Conservation (phyloP, 768 basidiomycete species). For the Hygrocybe punicea region DNA sequence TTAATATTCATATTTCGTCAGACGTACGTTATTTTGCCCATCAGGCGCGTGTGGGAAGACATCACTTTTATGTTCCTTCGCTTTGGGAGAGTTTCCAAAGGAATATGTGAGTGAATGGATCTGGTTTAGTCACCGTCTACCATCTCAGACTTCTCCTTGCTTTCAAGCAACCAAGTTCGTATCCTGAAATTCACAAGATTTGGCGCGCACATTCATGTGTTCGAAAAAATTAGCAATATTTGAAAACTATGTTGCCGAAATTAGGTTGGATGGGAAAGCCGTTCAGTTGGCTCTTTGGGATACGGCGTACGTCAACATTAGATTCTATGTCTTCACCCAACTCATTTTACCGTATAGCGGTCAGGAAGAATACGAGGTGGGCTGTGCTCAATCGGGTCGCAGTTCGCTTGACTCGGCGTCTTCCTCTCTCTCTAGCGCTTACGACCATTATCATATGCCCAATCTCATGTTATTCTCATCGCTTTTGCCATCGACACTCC, state of each 20-base stretch:
- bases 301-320: slow-evolving; percentile 75
- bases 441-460: slow-evolving; percentile 94
- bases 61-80: slow-evolving; percentile 85
- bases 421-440: slow-evolving; percentile 56
- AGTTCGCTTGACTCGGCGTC: slow-evolving; percentile 5
- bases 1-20: slow-evolving; percentile 10
- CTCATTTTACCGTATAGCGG: slow-evolving; percentile 52
- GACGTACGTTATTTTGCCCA: neutral
- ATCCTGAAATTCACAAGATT: slow-evolving; percentile 9
- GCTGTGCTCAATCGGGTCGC: slow-evolving; percentile 16
- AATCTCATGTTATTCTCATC: slow-evolving; percentile 98
- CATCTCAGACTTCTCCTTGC: neutral
- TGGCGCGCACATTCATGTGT: no score
- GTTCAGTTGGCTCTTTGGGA: slow-evolving; percentile 98
- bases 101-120: slow-evolving; percentile 72
- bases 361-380: slow-evolving; percentile 96
- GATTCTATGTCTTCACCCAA: slow-evolving; percentile 2
- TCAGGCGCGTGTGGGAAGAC: slow-evolving; percentile 96
- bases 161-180: slow-evolving; percentile 57
- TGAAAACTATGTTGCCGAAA: slow-evolving; percentile 99
- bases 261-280: slow-evolving; percentile 93
- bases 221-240: slow-evolving; percentile 77
- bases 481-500: slow-evolving; percentile 95
- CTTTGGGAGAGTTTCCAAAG: slow-evolving; percentile 90
- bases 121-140: slow-evolving; percentile 3